A percentile compares a stretch with the other conserved stretches of the same genome.
Conservation (phyloP, 1,139 yeast genomes). For the Geotrichum fermentans region DNA sequence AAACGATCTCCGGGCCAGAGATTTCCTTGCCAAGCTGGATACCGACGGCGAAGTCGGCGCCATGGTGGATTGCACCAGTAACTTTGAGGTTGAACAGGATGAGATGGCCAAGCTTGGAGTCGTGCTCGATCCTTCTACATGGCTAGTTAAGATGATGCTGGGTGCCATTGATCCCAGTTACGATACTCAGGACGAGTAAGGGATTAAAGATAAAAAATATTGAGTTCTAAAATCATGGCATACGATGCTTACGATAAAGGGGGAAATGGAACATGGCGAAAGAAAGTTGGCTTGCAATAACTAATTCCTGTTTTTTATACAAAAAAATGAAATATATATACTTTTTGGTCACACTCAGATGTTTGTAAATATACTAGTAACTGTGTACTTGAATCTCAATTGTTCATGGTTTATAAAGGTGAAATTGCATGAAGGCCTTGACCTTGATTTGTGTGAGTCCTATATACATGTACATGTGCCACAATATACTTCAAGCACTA, state of each 20-base stretch:
- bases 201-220: not conserved
- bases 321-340: too few relatives aligned
- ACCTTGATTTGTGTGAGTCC: too few relatives aligned
- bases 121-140: constrained; percentile 33
- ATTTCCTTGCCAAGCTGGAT: constrained; percentile 34
- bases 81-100: constrained; percentile 37
- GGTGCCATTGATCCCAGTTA: constrained; percentile 35
- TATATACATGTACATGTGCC: too few relatives aligned
- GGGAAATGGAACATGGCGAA: too few relatives aligned
- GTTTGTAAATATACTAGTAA: too few relatives aligned
- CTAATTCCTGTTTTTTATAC: too few relatives aligned
- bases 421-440: too few relatives aligned
- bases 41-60: constrained; percentile 34
- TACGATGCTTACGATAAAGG: not conserved
- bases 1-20: constrained; percentile 35
- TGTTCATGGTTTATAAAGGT: too few relatives aligned
- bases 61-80: constrained; percentile 36
- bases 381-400: too few relatives aligned
- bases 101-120: constrained; percentile 36
- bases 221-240: not conserved
- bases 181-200: constrained; percentile 33
- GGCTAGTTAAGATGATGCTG: constrained; percentile 35
- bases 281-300: too few relatives aligned
- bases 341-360: too few relatives aligned
- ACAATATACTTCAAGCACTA: too few relatives aligned